Base-by-base conservation (phyloP, 1,284 basidiomycete genomes). In the Trametes versicolor region DNA sequence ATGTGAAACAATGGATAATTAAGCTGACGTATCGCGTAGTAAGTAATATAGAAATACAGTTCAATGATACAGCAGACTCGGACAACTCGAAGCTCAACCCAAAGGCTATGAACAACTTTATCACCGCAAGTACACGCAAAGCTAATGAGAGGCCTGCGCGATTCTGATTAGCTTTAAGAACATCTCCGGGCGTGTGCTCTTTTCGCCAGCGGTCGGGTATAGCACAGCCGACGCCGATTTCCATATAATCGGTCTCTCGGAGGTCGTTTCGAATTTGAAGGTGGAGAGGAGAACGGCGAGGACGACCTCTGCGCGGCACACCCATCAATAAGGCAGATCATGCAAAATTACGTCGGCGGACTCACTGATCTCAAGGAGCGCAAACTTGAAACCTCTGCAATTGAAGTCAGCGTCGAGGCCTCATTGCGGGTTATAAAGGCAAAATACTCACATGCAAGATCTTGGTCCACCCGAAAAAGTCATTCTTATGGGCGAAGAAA, bases 401-500 rank as follows among this genome's bases (percentile, higher is more conserved):
- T 43, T 17, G 6, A 43, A 17, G 41, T 43, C 41, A 43, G 41
- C 17, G 8, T 3, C 8, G 6, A 8, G 3, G 41, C 19, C 4
- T 7, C 15, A 17, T 7, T 3, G 19, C 19, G 21, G 23, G 2
- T 10, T 13, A 2, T 13, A 2, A 29, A 21, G 13, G 19, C 29
- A 3, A 4, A 56, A 6, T 19, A 52, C 32, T 34, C 52, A 76
- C 75, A 79, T 75, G 74, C 77, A 79, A 7, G 73, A 63, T 15
- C 76, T 66, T 50, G 69, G 66, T 9, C 77, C 77, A 10, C 76
- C 75, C 7, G 72, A 60, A 71, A 79, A 79, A 10, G 64, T 25
- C 59, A 65, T 53, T 27, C 64, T 65, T 17, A 4, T 7, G 8
- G 6, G 37, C 37, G 15, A 8, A 43, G n/a, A 19, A 2, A 9